Percentiles rank a stretch among this genome's conserved stretches.
phyloP scores from a whole-genome alignment of 1,284 basidiomycete species.

The Bjerkandera adusta region DNA sequence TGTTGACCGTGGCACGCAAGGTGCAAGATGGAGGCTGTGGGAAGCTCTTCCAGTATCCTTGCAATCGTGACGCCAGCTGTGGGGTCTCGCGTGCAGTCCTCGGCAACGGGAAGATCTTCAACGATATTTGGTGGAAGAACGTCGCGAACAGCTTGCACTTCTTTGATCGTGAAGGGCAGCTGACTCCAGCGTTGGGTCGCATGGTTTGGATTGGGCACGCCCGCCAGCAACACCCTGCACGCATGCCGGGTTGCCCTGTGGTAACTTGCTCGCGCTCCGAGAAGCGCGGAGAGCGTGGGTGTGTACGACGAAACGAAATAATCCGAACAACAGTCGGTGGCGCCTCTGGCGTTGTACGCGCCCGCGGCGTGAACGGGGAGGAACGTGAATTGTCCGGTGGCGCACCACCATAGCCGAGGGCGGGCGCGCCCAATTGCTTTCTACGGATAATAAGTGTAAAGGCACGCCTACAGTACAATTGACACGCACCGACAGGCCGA shows the following conservation, averaged over 20 bases:
- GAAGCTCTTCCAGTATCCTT: constrained; percentile 3
- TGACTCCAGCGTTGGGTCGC: no score
- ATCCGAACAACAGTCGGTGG: constrained; percentile 16
- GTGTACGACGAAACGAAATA: constrained; percentile 38
- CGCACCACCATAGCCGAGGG: constrained; percentile 44
- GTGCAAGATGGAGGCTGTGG: constrained; percentile 7
- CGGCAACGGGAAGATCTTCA: not conserved
- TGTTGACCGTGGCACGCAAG: constrained; percentile 14
- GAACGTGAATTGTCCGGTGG: constrained; percentile 30
- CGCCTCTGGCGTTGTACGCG: constrained; percentile 13
- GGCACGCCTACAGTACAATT: not conserved
- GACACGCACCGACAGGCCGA: not conserved
- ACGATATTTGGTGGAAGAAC: not conserved
- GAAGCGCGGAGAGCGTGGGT: constrained; percentile 32
- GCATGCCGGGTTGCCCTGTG: not conserved
- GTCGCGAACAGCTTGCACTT: not conserved
- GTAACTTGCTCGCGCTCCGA: constrained; percentile 14
- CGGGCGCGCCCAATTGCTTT: not conserved
- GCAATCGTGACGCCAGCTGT: not conserved
- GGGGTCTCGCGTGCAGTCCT: not conserved
- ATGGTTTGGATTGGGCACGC: constrained; percentile 6
- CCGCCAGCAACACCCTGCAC: constrained; percentile 4
- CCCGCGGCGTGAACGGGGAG: constrained; percentile 42
- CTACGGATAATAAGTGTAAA: constrained; percentile 2
- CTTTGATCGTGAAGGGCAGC: not conserved